phyloP scores from a whole-genome alignment of 2,329 filamentous ascomycete genomes.

The Aspergillus proliferans region DNA sequence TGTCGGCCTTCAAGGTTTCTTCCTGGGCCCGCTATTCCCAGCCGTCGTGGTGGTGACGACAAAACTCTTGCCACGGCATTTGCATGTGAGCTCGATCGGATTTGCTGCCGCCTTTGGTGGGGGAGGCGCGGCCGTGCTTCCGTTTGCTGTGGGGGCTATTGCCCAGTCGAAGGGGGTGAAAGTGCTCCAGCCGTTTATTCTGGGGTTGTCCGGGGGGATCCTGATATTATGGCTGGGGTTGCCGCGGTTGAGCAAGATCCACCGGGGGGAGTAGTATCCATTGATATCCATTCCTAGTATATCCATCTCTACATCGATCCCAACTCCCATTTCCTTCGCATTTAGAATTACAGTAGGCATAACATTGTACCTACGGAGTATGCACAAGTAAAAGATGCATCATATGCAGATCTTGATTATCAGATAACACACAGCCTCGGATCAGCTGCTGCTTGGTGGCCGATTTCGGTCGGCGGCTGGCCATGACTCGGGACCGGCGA shows the following conservation, averaged over 20 bases:
- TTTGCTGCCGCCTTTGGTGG: slow-evolving; percentile 75
- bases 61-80: slow-evolving; percentile 63
- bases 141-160: slow-evolving; percentile 42
- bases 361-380: background rate
- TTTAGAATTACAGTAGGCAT: background rate
- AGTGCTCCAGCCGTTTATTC: slow-evolving; percentile 55
- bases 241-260: slow-evolving; percentile 17
- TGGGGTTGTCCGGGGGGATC: slow-evolving; percentile 49
- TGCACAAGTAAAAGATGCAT: background rate
- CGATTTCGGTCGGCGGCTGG: background rate
- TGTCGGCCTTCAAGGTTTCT: slow-evolving; percentile 68
- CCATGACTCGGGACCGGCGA: background rate
- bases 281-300: too few relatives aligned
- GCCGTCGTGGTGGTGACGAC: slow-evolving; percentile 67
- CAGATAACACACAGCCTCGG: slow-evolving; percentile 1
- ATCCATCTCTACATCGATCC: too few relatives aligned
- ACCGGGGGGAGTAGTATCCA: background rate
- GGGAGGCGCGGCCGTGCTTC: slow-evolving; percentile 52
- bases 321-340: too few relatives aligned
- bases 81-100: slow-evolving; percentile 75
- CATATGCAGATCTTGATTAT: background rate
- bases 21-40: slow-evolving; percentile 73
- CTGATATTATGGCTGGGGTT: slow-evolving; percentile 45
- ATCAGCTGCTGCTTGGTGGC: background rate
- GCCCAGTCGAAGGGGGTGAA: slow-evolving; percentile 53